These are phyloP conservation scores for Pyrenula massariospora DNA, from an alignment of 495 filamentous ascomycete species.

Conservation along the genomic window DNA sequence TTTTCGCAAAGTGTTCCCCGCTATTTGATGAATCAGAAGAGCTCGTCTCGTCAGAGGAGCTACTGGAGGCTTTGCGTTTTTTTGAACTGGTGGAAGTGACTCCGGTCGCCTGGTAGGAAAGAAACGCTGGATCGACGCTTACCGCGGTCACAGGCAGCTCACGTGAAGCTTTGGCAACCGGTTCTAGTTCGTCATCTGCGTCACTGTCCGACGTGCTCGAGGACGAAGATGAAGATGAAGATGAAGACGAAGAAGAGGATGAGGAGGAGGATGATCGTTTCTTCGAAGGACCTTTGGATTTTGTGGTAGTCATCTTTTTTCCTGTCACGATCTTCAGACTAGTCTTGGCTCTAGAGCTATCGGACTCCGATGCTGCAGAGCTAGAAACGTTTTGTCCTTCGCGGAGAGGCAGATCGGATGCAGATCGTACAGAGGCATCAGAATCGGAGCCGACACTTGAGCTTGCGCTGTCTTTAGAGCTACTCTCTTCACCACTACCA, in stretches of 20 bases:
- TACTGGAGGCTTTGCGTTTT: conserved; percentile 57
- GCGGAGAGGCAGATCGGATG: neutral
- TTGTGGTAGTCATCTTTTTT: conserved; percentile 12
- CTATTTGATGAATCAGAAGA: conserved; percentile 32
- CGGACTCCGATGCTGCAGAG: neutral
- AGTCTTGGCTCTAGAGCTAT: neutral
- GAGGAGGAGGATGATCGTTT: conserved; percentile 15
- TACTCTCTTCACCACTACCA: conserved; percentile 14
- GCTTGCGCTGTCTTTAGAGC: conserved; percentile 14
- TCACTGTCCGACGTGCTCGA: conserved; percentile 49
- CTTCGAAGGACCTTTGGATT: conserved; percentile 5
- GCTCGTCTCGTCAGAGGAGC: conserved; percentile 33
- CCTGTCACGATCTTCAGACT: conserved; percentile 3
- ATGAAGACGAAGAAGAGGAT: conserved; percentile 27
- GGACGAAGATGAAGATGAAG: conserved; percentile 34
- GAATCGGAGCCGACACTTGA: too few species aligned
- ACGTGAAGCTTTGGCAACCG: conserved; percentile 4
- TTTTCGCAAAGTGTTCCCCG: conserved; percentile 22
- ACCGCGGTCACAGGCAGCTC: neutral
- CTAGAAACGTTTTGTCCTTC: neutral
- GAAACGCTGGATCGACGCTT: conserved; percentile 9
- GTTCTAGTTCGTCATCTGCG: conserved; percentile 38
- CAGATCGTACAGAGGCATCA: too few species aligned
- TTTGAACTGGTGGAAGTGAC: conserved; percentile 22
- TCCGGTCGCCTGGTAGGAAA: conserved; percentile 25